A percentile compares a stretch with the other conserved stretches of the same genome.
Conservation (phyloP, 352 stramenopile genomes). For the Thalassiosira hispida region DNA sequence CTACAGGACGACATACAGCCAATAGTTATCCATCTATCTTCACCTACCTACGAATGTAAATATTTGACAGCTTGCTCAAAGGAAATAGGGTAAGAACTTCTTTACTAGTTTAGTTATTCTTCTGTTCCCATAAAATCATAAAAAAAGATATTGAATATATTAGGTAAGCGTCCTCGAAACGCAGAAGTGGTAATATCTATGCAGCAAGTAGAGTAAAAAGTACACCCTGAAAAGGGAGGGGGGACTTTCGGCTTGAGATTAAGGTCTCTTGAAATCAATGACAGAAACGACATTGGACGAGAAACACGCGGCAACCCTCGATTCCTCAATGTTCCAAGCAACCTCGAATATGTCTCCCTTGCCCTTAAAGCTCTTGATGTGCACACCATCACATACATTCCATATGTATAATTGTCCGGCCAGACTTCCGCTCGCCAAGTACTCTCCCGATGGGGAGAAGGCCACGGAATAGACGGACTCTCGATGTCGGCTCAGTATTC, state of each 20-base stretch:
- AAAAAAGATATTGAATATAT: background rate
- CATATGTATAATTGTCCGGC: constrained; percentile 97
- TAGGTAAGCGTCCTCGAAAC: constrained; percentile 4
- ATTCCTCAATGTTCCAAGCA: constrained; percentile 93
- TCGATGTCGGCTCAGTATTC: constrained; percentile 92
- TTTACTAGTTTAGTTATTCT: background rate
- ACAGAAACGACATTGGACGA: constrained; percentile 83
- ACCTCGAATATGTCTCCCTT: constrained; percentile 98
- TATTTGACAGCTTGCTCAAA: too few species aligned
- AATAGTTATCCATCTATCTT: too few species aligned
- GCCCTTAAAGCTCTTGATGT: constrained; percentile 84
- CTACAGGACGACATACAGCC: too few species aligned
- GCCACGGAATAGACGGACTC: constrained; percentile 87
- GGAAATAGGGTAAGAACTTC: background rate
- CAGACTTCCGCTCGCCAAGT: constrained; percentile 96
- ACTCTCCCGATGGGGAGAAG: constrained; percentile 87
- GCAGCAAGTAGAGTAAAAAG: constrained; percentile 8
- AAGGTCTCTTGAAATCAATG: constrained; percentile 79
- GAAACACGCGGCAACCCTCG: constrained; percentile 82
- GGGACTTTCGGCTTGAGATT: background rate
- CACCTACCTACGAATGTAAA: too few species aligned
- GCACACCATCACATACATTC: constrained; percentile 91
- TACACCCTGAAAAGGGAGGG: background rate
- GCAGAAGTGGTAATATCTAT: constrained; percentile 34
- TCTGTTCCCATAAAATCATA: background rate